A percentile compares a stretch with the other conserved stretches of the same genome.
phyloP scores from a whole-genome alignment of 2,329 filamentous ascomycete species.

The Gnomoniopsis smithogilvyi region DNA sequence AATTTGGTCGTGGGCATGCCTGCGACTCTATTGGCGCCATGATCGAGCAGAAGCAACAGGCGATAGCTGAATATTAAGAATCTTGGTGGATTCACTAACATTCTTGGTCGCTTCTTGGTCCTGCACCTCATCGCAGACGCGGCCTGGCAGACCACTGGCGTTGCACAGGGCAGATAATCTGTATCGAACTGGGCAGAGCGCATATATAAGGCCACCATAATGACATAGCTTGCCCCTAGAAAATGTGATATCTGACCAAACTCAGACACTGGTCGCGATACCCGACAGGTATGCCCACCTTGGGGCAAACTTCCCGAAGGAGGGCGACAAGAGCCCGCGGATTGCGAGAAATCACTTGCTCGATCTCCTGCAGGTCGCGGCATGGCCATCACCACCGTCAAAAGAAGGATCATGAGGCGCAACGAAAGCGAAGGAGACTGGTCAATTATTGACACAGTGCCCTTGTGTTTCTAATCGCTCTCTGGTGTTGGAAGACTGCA shows the following conservation, averaged over 20 bases:
- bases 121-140: not conserved
- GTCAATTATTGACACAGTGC: not conserved
- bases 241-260: constrained; percentile 16
- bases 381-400: not conserved
- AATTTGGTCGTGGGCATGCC: constrained; percentile 10
- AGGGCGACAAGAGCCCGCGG: not conserved
- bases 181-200: constrained; percentile 5
- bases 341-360: constrained; percentile 5
- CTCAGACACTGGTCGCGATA: constrained; percentile 5
- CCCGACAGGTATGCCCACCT: constrained; percentile 2
- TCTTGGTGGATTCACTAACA: too few species aligned
- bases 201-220: constrained; percentile 8
- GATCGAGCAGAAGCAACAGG: not conserved
- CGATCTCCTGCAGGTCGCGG: constrained; percentile 5
- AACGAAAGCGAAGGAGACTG: not conserved
- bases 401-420: not conserved
- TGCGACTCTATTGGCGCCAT: not conserved
- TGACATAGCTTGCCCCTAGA: not conserved
- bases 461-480: too few species aligned
- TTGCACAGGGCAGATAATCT: constrained; percentile 6
- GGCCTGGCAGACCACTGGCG: not conserved
- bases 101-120: not conserved
- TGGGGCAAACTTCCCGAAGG: constrained; percentile 1
- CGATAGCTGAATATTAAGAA: too few species aligned
- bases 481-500: not conserved